phyloP scores from a whole-genome alignment of 2,329 filamentous ascomycete species.

The Torrubiellomyces zombiae region DNA sequence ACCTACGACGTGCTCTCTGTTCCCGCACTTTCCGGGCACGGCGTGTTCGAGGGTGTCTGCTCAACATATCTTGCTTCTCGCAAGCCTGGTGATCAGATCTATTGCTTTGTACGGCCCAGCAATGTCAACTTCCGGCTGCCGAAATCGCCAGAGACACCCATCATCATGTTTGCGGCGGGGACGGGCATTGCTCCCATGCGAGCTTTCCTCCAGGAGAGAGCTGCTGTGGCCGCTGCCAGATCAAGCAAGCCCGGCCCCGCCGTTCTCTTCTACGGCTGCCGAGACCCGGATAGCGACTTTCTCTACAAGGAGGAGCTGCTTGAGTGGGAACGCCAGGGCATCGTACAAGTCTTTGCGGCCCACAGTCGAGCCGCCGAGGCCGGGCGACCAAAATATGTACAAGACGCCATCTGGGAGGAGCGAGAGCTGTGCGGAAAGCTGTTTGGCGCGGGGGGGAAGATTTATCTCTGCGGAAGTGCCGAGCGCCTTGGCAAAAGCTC shows the following conservation, averaged over 20 bases:
- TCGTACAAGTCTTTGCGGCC: conserved; percentile 41
- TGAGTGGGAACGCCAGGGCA: conserved; percentile 42
- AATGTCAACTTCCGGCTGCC: conserved; percentile 33
- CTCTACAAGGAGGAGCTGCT: conserved; percentile 43
- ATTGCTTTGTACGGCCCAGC: conserved; percentile 31
- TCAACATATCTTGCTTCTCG: conserved; percentile 41
- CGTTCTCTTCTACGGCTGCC: conserved; percentile 50
- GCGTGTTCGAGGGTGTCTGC: conserved; percentile 40
- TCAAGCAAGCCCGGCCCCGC: conserved; percentile 41
- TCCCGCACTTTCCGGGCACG: conserved; percentile 31
- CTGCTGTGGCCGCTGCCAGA: conserved; percentile 27
- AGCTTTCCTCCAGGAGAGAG: conserved; percentile 46
- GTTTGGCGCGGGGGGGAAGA: conserved; percentile 29
- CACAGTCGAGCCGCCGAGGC: conserved; percentile 31
- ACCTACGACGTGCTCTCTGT: conserved; percentile 51
- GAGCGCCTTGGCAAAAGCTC: too few relatives aligned
- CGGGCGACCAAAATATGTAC: conserved; percentile 30
- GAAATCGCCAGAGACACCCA: conserved; percentile 24
- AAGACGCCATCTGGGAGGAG: conserved; percentile 24
- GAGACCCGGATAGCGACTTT: conserved; percentile 34
- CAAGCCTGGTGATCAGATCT: conserved; percentile 22
- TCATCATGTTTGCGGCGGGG: conserved; percentile 35
- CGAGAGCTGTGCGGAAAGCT: conserved; percentile 18
- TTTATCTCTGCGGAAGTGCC: conserved; percentile 55
- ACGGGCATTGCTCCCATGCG: conserved; percentile 46